phyloP scores from a whole-genome alignment of 2,329 filamentous ascomycete genomes.

The Paraphaeosphaeria minitans region DNA sequence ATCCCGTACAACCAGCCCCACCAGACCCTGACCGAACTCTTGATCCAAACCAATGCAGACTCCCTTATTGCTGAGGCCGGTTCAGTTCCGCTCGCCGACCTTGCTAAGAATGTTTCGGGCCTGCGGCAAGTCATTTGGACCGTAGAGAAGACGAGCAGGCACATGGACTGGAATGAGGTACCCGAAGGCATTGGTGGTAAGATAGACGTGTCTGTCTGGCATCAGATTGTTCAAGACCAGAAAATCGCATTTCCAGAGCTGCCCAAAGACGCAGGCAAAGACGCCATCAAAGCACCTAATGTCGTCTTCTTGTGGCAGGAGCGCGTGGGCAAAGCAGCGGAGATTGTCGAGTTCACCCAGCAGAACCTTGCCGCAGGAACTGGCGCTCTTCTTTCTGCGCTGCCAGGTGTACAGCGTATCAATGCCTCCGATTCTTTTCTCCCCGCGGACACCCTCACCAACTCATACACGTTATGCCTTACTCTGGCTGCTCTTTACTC shows the following conservation, averaged over 20 bases:
- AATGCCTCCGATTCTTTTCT: conserved; percentile 79
- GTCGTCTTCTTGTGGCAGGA: conserved; percentile 70
- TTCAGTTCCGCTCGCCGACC: conserved; percentile 77
- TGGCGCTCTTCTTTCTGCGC: conserved; percentile 74
- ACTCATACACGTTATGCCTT: conserved; percentile 77
- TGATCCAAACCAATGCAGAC: conserved; percentile 76
- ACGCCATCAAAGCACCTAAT: conserved; percentile 58
- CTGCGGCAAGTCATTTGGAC: conserved; percentile 87
- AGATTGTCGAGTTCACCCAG: conserved; percentile 83
- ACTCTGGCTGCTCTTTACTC: conserved; percentile 83
- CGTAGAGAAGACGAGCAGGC: conserved; percentile 84
- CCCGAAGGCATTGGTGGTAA: conserved; percentile 75
- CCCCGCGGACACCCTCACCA: conserved; percentile 78
- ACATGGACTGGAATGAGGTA: conserved; percentile 94
- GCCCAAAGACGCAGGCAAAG: conserved; percentile 65
- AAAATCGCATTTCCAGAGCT: conserved; percentile 62
- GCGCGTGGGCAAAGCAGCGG: conserved; percentile 54
- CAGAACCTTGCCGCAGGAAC: conserved; percentile 87
- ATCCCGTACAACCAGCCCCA: conserved; percentile 81
- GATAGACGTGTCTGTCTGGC: conserved; percentile 88
- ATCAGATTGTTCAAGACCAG: conserved; percentile 78
- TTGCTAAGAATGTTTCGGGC: conserved; percentile 70
- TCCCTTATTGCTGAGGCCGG: conserved; percentile 84
- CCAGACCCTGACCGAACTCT: conserved; percentile 70
- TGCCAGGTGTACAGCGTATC: conserved; percentile 77